Percentiles rank a stretch among this genome's conserved stretches.
These are phyloP conservation scores for Actinomortierella wolfii DNA, from an alignment of 371 early-diverging fungal genomes.

Conservation along the genomic window DNA sequence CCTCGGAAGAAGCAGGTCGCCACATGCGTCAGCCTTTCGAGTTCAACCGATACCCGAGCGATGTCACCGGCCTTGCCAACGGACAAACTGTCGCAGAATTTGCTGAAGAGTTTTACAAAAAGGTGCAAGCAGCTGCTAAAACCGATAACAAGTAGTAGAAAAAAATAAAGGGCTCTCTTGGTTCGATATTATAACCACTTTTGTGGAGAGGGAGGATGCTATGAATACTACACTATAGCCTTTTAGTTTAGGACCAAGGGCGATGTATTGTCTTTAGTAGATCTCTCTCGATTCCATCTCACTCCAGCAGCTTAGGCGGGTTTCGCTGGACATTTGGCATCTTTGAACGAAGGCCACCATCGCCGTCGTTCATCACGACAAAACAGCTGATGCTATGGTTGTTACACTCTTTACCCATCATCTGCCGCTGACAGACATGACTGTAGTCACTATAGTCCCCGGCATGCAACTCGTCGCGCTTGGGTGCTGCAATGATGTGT, in stretches of 20 bases:
- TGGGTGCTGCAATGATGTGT: conserved; percentile 28
- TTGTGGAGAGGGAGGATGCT: no score
- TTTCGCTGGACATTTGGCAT: no score
- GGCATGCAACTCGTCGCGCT: conserved; percentile 20
- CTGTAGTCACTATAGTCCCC: conserved; percentile 34
- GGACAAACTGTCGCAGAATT: conserved; percentile 76
- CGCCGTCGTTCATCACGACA: conserved; percentile 35
- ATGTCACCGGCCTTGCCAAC: conserved; percentile 77
- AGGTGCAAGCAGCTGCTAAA: conserved; percentile 37
- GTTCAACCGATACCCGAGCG: conserved; percentile 74
- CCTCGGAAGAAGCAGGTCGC: conserved; percentile 55
- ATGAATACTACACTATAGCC: no score
- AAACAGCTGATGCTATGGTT: conserved; percentile 43
- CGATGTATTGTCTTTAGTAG: no score
- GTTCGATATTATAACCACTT: no score
- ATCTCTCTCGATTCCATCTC: no score
- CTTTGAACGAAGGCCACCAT: conserved; percentile 18
- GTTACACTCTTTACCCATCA: conserved; percentile 31
- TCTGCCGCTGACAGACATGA: conserved; percentile 34
- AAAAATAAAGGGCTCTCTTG: no score
- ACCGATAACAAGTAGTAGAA: no score
- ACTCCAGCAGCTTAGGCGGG: no score
- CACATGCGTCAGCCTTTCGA: conserved; percentile 54
- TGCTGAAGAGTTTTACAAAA: conserved; percentile 64
- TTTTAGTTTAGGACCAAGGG: no score